Conservation (phyloP, 164 flowering plant genomes). For the Sedum album region DNA sequence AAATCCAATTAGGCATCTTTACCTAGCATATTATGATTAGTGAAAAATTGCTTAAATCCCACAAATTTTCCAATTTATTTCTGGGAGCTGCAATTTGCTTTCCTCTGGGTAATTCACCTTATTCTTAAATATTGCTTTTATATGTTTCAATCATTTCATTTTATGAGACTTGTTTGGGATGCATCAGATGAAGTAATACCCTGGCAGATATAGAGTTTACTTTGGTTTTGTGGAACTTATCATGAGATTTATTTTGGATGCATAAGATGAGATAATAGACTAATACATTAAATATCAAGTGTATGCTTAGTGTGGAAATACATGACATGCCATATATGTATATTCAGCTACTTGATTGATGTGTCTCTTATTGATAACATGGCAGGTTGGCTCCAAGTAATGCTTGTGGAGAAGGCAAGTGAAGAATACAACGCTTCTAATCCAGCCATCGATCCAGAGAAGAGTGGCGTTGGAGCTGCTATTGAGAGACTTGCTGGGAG, state of each 20-base stretch:
- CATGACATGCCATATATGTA: not conserved
- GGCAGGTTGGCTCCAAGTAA: constrained; percentile 77
- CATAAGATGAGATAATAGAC: not conserved
- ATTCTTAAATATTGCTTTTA: not conserved
- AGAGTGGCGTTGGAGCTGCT: constrained; percentile 63
- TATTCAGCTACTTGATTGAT: not conserved
- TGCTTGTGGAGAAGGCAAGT: constrained; percentile 75
- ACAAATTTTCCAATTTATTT: too few relatives aligned
- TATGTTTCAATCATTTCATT: not conserved
- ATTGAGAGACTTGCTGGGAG: constrained; percentile 70
- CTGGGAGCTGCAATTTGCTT: constrained; percentile 86
- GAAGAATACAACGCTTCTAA: constrained; percentile 28
- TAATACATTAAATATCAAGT: not conserved
- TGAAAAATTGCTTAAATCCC: not conserved
- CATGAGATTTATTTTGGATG: not conserved
- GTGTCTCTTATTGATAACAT: not conserved
- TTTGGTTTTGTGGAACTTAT: too few relatives aligned
- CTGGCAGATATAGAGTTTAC: too few relatives aligned
- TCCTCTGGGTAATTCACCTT: constrained; percentile 63
- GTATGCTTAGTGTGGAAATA: not conserved
- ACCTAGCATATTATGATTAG: not conserved
- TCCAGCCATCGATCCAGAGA: constrained; percentile 19
- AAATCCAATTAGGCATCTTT: too few relatives aligned
- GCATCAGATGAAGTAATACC: not conserved
- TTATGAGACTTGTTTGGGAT: not conserved